Evolutionary conservation across 2,329 filamentous ascomycete genomes (phyloP).

Genomic region (Fusarium nematophilum): DNA sequence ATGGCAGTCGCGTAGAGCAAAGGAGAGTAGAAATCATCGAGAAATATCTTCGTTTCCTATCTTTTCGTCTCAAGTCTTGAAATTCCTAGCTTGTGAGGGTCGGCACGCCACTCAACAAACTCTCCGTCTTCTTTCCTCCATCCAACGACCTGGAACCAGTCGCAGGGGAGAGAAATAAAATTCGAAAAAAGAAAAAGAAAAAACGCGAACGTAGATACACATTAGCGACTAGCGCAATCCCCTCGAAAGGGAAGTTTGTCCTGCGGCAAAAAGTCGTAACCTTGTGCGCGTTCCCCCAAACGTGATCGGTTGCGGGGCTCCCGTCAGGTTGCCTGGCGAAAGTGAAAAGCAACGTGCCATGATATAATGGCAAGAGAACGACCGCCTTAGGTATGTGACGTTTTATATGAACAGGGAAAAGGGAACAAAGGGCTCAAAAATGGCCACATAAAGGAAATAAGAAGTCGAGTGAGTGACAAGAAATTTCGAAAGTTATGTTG

Average conservation of each 20-base stretch:
- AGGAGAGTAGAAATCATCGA: conserved; percentile 18
- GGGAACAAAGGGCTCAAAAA: conserved; percentile 26
- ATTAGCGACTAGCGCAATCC: conserved; percentile 44
- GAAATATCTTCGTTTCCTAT: conserved; percentile 42
- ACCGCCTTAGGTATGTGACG: conserved; percentile 38
- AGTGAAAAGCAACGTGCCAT: conserved; percentile 30
- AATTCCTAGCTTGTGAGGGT: conserved; percentile 30
- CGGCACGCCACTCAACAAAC: conserved; percentile 18
- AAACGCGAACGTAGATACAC: conserved; percentile 42
- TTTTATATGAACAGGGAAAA: conserved; percentile 40
- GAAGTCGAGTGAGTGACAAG: conserved; percentile 40
- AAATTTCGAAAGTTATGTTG: conserved; percentile 33
- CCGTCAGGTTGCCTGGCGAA: conserved; percentile 24
- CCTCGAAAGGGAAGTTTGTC: conserved; percentile 10
- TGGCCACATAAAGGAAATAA: conserved; percentile 31
- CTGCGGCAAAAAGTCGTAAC: conserved; percentile 29
- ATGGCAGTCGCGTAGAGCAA: background rate
- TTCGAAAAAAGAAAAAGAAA: conserved; percentile 34
- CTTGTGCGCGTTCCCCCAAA: conserved; percentile 21
- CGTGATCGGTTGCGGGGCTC: conserved; percentile 13
- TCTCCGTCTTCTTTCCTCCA: conserved; percentile 28
- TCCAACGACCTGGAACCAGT: conserved; percentile 40
- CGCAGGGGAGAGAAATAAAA: conserved; percentile 36
- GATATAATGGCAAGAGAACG: conserved; percentile 21
- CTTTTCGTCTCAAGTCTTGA: conserved; percentile 39